These are phyloP conservation scores for Akanthomyces uredinophilus DNA, from an alignment of 2,329 filamentous ascomycete species.

Conservation along the genomic window DNA sequence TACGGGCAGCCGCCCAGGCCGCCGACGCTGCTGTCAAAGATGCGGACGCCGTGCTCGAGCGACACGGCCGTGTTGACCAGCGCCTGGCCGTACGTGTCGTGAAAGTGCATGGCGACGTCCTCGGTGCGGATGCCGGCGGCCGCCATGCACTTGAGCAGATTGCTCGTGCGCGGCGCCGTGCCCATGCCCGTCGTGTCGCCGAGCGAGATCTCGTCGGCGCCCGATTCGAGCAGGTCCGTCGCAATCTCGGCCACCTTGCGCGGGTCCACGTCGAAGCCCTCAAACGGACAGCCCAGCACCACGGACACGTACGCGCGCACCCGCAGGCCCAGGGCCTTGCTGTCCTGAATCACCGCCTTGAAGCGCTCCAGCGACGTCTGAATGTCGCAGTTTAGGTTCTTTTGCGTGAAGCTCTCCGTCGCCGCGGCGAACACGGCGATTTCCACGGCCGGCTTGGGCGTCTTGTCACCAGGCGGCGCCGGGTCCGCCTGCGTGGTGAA, in stretches of 20 bases:
- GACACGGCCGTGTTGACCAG: conserved; percentile 76
- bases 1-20: conserved; percentile 83
- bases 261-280: conserved; percentile 59
- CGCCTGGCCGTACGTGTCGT: conserved; percentile 83
- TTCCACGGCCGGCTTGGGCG: conserved; percentile 52
- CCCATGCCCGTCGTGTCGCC: conserved; percentile 92
- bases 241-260: conserved; percentile 62
- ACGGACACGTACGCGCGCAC: conserved; percentile 79
- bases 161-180: conserved; percentile 64
- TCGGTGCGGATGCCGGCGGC: conserved; percentile 63
- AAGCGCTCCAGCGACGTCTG: conserved; percentile 67
- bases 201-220: conserved; percentile 84
- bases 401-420: conserved; percentile 73
- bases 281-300: conserved; percentile 74
- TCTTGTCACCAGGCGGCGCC: conserved; percentile 30
- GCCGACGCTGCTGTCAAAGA: conserved; percentile 74
- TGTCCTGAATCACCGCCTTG: conserved; percentile 61
- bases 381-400: conserved; percentile 79
- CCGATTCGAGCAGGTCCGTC: conserved; percentile 70
- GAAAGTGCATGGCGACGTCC: conserved; percentile 78
- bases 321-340: conserved; percentile 59
- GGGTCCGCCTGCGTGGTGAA: conserved; percentile 48
- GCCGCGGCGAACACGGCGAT: conserved; percentile 78
- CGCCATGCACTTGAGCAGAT: conserved; percentile 58
- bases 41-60: conserved; percentile 70